Evolutionary conservation across 2,329 filamentous ascomycete species (phyloP).

Genomic region (Exserohilum turcica): DNA sequence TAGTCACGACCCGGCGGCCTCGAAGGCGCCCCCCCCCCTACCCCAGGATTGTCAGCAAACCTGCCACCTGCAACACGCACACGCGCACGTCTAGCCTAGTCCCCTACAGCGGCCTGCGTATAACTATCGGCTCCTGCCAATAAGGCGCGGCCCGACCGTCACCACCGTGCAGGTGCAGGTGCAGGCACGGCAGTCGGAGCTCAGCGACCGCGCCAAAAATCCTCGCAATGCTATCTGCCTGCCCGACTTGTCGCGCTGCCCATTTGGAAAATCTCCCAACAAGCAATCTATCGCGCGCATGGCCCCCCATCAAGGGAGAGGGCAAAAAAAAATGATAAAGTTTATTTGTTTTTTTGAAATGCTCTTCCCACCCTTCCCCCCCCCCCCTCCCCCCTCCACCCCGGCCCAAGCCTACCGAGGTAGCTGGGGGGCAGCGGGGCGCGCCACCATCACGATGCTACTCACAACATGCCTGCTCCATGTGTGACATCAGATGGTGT

Average conservation of each 20-base stretch:
- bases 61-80: background rate
- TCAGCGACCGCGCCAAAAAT: background rate
- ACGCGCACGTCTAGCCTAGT: background rate
- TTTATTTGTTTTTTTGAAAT: no score
- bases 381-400: no score
- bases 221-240: constrained; percentile 4
- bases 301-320: no score
- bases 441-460: background rate
- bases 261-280: background rate
- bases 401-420: no score
- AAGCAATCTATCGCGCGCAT: no score
- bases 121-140: constrained; percentile 3
- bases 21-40: constrained; percentile 20
- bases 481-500: no score
- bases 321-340: no score
- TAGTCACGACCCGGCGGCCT: background rate
- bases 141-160: constrained; percentile 10
- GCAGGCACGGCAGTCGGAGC: constrained; percentile 2
- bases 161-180: constrained; percentile 1
- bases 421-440: no score
- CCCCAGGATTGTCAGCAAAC: constrained; percentile 27
- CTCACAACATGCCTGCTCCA: background rate
- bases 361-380: no score
- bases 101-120: no score
- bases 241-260: background rate